Conservation (phyloP, 2,329 filamentous ascomycete species). For the Trichocomaceae sp. region DNA sequence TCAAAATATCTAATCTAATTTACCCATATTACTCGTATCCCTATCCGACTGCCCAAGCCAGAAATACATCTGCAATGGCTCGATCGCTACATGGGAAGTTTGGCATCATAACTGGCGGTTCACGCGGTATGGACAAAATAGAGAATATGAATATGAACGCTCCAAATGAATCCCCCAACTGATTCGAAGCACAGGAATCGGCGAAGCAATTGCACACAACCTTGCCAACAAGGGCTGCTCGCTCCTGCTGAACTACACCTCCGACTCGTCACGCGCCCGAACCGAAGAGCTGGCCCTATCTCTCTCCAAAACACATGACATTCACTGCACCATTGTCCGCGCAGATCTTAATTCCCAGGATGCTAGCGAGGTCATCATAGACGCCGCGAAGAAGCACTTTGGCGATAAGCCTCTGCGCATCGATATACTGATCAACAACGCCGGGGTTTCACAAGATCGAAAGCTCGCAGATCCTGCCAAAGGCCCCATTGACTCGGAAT, state of each 20-base stretch:
- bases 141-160: background rate
- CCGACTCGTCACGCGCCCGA: constrained; percentile 49
- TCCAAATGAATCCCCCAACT: background rate
- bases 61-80: background rate
- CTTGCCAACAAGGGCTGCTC: constrained; percentile 67
- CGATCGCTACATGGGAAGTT: constrained; percentile 63
- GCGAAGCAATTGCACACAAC: constrained; percentile 60
- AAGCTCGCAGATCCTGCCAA: constrained; percentile 58
- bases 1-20: background rate
- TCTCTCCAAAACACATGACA: constrained; percentile 52
- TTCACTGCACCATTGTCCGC: constrained; percentile 58
- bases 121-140: constrained; percentile 54
- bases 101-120: constrained; percentile 72
- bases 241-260: constrained; percentile 66
- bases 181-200: constrained; percentile 55
- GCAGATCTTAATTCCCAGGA: constrained; percentile 63
- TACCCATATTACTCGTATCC: background rate
- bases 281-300: constrained; percentile 50
- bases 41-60: background rate
- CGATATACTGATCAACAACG: constrained; percentile 85
- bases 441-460: constrained; percentile 52
- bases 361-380: constrained; percentile 51
- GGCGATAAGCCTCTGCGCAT: constrained; percentile 53
- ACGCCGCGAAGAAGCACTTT: constrained; percentile 49
- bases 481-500: constrained; percentile 52